Evolutionary conservation across 1,139 yeast genomes (phyloP).

Genomic region (Zygosaccharomyces sapae): DNA sequence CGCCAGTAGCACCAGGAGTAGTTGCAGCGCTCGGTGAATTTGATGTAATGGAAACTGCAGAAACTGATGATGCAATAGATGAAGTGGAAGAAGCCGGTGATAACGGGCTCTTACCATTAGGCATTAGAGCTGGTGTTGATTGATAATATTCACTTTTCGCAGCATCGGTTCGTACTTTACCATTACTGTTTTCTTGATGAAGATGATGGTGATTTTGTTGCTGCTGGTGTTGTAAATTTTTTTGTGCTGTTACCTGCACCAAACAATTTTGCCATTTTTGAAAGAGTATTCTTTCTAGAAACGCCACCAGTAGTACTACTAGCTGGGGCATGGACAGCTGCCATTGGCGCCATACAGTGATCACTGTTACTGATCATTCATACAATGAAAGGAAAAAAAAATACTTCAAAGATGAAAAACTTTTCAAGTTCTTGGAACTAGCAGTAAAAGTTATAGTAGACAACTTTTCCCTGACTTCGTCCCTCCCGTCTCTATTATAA

Average conservation of each 20-base stretch:
- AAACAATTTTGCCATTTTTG: slow-evolving; percentile 14
- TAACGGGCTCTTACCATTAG: slow-evolving; percentile 5
- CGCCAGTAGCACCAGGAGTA: slow-evolving; percentile 5
- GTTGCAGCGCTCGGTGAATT: slow-evolving; percentile 13
- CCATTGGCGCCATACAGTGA: neutral
- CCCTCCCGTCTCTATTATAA: too few species aligned
- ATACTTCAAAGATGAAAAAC: neutral
- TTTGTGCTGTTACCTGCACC: slow-evolving; percentile 7
- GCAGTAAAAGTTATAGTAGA: neutral
- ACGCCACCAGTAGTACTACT: slow-evolving; percentile 5
- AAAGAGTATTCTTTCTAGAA: slow-evolving; percentile 12
- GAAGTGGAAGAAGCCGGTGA: slow-evolving; percentile 15
- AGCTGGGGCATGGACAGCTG: slow-evolving; percentile 2
- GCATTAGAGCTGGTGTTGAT: neutral
- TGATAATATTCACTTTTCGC: neutral
- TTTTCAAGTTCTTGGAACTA: neutral
- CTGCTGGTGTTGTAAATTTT: neutral
- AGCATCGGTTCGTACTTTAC: slow-evolving; percentile 1
- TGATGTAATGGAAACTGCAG: slow-evolving; percentile 15
- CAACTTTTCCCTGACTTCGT: neutral
- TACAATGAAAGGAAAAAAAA: slow-evolving; percentile 3
- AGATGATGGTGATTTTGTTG: slow-evolving; percentile 1
- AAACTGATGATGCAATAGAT: slow-evolving; percentile 13
- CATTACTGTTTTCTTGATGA: slow-evolving; percentile 3
- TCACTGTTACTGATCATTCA: neutral